Evolutionary conservation across 352 stramenopile species (phyloP), one percentile per base, ranked within the genome.

Genomic region (Halophytophthora batemanensis): DNA sequence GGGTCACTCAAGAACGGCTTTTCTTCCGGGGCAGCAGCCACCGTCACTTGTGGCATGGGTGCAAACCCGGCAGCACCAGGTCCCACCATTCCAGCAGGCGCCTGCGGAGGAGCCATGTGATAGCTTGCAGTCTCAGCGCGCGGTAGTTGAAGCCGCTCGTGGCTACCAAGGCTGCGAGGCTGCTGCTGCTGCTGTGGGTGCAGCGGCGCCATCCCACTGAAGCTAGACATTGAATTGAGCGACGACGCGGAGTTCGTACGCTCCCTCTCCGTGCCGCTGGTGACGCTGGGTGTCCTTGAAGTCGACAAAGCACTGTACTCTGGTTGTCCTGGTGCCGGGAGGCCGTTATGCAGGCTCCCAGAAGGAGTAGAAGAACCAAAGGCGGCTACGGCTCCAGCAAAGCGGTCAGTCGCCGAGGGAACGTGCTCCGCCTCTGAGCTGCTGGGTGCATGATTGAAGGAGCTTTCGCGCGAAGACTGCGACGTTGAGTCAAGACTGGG

Each of bases 1-100:
- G 86, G 75, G 19, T 79, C 63, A 28, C 63, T 53, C 66, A 92
- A 58, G 52, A 92, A 92, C 13, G 61, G 69, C 48, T 74, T 86
- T 21, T 66, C 65, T 2, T 31, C 25, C 25, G 4, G 25, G 4
- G 25, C 21, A 2, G 29, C 29, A 36, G 36, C 19, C 22, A 21
- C 18, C 10, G 34, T 15, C 6, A 35, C 12, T 37, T 53, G 41
- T 11, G 53, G 34, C 22, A 31, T 31, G 25, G 29, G 33, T 18
- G 42, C 53, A 49, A 64, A 69, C 22, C 42, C 47, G 37, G 45
- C 55, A 33, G 42, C 29, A 37, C 34, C 64, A 47, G 64, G 61
- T 3, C 44, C 43, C 50, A 62, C 49, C 61, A 64, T 57, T 10
- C 57, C 52, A 13, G 29, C 19, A 36, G 50, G 59, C 21, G 34